A percentile compares a stretch with the other conserved stretches of the same genome.
Conservation (phyloP, 2,329 filamentous ascomycete species). For the Phaeosphaeriaceae sp. region DNA sequence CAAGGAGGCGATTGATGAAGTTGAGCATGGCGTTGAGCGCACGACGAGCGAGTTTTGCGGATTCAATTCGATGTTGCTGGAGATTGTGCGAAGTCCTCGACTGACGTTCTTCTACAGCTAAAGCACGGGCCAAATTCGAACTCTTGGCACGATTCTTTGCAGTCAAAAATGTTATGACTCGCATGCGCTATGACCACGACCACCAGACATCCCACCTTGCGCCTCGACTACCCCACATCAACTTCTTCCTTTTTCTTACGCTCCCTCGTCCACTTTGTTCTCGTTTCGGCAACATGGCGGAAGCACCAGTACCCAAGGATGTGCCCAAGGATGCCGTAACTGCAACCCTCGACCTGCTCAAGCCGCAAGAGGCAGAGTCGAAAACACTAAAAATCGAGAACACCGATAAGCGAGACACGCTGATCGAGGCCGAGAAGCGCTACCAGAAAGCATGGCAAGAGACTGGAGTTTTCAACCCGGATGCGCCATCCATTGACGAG, state of each 20-base stretch:
- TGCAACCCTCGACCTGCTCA: slow-evolving; percentile 61
- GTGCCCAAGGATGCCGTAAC: slow-evolving; percentile 54
- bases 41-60: neutral
- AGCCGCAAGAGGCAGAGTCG: slow-evolving; percentile 61
- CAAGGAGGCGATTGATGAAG: slow-evolving; percentile 58
- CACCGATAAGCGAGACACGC: slow-evolving; percentile 85
- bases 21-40: slow-evolving; percentile 26
- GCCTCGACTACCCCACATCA: slow-evolving; percentile 4
- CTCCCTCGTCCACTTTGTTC: slow-evolving; percentile 12
- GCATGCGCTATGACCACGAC: slow-evolving; percentile 14
- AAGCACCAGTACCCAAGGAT: slow-evolving; percentile 35
- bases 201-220: slow-evolving; percentile 10
- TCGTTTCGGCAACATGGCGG: slow-evolving; percentile 35
- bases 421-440: slow-evolving; percentile 86
- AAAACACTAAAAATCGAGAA: slow-evolving; percentile 73
- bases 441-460: slow-evolving; percentile 88
- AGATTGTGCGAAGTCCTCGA: slow-evolving; percentile 10
- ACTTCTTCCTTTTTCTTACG: slow-evolving; percentile 18
- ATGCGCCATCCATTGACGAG: slow-evolving; percentile 82
- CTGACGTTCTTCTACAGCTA: slow-evolving; percentile 24
- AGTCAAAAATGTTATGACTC: slow-evolving; percentile 19
- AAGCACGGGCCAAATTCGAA: slow-evolving; percentile 10
- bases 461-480: slow-evolving; percentile 78
- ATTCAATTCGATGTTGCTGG: neutral
- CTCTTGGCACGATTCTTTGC: slow-evolving; percentile 26